Evolutionary conservation across 2,329 filamentous ascomycete genomes (phyloP).

Genomic region (Fusarium nanum): DNA sequence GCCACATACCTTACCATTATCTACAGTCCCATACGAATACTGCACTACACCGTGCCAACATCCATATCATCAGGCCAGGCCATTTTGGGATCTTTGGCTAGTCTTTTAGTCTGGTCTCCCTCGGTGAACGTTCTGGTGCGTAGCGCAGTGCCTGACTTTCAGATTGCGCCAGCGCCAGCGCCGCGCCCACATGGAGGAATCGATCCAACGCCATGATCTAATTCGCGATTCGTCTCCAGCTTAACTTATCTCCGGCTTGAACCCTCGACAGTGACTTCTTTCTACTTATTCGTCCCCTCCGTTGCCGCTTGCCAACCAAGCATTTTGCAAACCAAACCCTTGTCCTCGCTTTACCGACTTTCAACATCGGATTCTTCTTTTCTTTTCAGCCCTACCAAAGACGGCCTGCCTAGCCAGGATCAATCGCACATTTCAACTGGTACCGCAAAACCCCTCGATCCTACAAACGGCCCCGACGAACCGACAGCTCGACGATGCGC

Average conservation of each 20-base stretch:
- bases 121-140: slow-evolving; percentile 51
- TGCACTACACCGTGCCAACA: background rate
- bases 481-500: slow-evolving; percentile 56
- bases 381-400: slow-evolving; percentile 23
- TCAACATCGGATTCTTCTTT: slow-evolving; percentile 16
- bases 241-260: slow-evolving; percentile 18
- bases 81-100: slow-evolving; percentile 32
- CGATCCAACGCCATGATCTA: slow-evolving; percentile 45
- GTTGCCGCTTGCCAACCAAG: slow-evolving; percentile 29
- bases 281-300: slow-evolving; percentile 15
- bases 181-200: slow-evolving; percentile 43
- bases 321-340: slow-evolving; percentile 16
- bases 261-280: slow-evolving; percentile 24
- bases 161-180: slow-evolving; percentile 34
- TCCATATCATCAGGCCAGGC: slow-evolving; percentile 11
- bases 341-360: slow-evolving; percentile 23
- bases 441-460: slow-evolving; percentile 32
- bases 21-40: slow-evolving; percentile 10
- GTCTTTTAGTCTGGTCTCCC: slow-evolving; percentile 38
- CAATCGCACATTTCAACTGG: slow-evolving; percentile 29
- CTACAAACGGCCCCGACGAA: slow-evolving; percentile 29
- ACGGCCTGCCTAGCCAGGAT: background rate
- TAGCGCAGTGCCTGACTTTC: slow-evolving; percentile 40
- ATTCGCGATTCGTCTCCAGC: slow-evolving; percentile 43
- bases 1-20: slow-evolving; percentile 9